Percentiles rank a stretch among this genome's conserved stretches.
Conservation (phyloP, 306 rosid species). For the Vicia faba region DNA sequence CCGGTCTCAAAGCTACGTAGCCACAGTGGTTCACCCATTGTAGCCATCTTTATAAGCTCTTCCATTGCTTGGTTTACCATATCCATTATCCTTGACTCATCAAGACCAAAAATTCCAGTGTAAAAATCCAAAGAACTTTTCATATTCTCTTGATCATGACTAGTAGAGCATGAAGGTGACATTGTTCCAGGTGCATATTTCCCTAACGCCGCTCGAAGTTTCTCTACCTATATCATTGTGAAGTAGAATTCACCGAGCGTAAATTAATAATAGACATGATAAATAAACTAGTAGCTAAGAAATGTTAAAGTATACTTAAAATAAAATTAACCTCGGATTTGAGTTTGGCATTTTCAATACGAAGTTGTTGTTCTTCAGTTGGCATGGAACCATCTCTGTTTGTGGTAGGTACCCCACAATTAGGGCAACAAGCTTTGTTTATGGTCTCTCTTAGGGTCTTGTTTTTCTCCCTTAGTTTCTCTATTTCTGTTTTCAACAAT, state of each 20-base stretch:
- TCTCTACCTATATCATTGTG: conserved; percentile 57
- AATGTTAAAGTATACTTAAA: neutral
- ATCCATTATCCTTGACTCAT: conserved; percentile 81
- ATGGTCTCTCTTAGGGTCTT: conserved; percentile 67
- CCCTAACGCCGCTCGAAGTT: conserved; percentile 60
- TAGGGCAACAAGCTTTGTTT: conserved; percentile 82
- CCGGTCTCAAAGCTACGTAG: conserved; percentile 87
- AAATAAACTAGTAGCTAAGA: neutral
- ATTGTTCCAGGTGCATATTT: conserved; percentile 56
- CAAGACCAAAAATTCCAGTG: conserved; percentile 86
- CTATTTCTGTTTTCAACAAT: conserved; percentile 82
- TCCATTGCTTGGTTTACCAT: conserved; percentile 69
- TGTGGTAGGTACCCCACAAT: conserved; percentile 75
- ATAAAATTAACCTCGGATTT: conserved; percentile 82
- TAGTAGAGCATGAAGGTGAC: conserved; percentile 78
- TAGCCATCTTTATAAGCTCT: conserved; percentile 84
- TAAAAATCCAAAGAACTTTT: conserved; percentile 82
- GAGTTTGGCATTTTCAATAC: conserved; percentile 88
- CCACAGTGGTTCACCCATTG: conserved; percentile 79
- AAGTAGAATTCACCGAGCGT: no score
- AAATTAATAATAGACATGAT: neutral
- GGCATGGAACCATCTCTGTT: conserved; percentile 59
- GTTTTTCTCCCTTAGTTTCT: conserved; percentile 77
- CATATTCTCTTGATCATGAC: conserved; percentile 60
- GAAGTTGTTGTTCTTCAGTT: conserved; percentile 82